Evolutionary conservation across 768 basidiomycete genomes (phyloP).

Genomic region (Holtermannia corniformis): DNA sequence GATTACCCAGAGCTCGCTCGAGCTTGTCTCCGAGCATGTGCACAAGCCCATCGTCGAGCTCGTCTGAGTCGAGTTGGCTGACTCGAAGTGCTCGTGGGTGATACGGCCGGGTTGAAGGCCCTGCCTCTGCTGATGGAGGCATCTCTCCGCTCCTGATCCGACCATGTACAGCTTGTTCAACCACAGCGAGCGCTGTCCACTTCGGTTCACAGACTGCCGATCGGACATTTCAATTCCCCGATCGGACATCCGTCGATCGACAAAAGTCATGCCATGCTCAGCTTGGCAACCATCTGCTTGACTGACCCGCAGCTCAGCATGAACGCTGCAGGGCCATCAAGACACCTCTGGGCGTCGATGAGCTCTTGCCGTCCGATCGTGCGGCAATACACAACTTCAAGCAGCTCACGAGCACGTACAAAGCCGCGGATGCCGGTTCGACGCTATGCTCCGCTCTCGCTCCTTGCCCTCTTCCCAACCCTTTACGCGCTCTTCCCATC

Average conservation of each 20-base stretch:
- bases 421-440: neutral
- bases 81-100: slow-evolving; percentile 49
- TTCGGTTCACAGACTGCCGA: too few relatives aligned
- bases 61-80: slow-evolving; percentile 80
- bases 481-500: slow-evolving; percentile 14
- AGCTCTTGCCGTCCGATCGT: too few relatives aligned
- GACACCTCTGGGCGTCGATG: too few relatives aligned
- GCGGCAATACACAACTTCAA: too few relatives aligned
- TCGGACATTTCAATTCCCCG: too few relatives aligned
- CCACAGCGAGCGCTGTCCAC: too few relatives aligned
- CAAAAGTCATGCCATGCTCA: neutral
- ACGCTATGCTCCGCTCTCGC: slow-evolving; percentile 8
- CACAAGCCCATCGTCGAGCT: slow-evolving; percentile 80
- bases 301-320: neutral
- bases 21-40: slow-evolving; percentile 75
- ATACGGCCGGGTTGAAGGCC: slow-evolving; percentile 4
- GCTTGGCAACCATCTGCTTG: neutral
- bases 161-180: too few relatives aligned
- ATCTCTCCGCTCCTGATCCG: too few relatives aligned
- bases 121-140: neutral
- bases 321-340: neutral
- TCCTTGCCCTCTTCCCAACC: slow-evolving; percentile 12
- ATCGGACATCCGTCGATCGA: neutral
- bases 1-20: slow-evolving; percentile 55
- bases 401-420: neutral